A percentile compares a stretch with the other conserved stretches of the same genome.
phyloP scores from a whole-genome alignment of 2,329 filamentous ascomycete species.

The Stemphylium lycopersici region DNA sequence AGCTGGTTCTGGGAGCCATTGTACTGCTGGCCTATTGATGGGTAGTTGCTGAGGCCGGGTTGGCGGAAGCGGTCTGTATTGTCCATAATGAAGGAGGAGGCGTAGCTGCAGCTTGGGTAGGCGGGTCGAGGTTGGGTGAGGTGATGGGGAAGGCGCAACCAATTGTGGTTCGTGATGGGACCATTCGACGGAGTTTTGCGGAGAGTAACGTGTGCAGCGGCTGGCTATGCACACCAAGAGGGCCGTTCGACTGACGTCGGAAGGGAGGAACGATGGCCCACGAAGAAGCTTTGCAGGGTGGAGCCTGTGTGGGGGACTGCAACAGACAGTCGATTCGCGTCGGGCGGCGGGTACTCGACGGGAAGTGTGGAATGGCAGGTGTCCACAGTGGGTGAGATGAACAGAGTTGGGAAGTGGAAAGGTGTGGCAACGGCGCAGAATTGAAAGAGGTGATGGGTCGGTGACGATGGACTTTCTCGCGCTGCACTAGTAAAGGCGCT shows the following conservation, averaged over 20 bases:
- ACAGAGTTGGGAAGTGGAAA: conserved; percentile 11
- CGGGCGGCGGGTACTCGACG: conserved; percentile 29
- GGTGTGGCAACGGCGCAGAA: conserved; percentile 23
- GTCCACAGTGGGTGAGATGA: conserved; percentile 25
- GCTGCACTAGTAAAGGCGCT: conserved; percentile 20
- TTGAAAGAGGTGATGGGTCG: conserved; percentile 22
- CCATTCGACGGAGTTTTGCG: conserved; percentile 40
- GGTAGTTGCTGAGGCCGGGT: conserved; percentile 42
- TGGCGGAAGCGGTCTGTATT: conserved; percentile 44
- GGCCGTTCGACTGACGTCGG: conserved; percentile 32
- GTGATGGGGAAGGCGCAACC: conserved; percentile 38
- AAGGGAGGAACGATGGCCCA: conserved; percentile 36
- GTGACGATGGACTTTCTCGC: conserved; percentile 20
- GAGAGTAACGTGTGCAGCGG: conserved; percentile 33
- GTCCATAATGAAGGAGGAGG: conserved; percentile 38
- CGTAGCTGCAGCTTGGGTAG: neutral
- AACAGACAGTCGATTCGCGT: conserved; percentile 32
- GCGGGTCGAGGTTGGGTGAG: conserved; percentile 16
- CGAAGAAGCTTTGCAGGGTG: conserved; percentile 41
- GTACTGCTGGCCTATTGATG: conserved; percentile 41
- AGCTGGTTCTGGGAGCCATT: conserved; percentile 38
- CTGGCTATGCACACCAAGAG: conserved; percentile 30
- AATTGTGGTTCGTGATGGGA: conserved; percentile 36
- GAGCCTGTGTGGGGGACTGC: conserved; percentile 45
- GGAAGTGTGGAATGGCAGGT: conserved; percentile 24